phyloP scores from a whole-genome alignment of 768 basidiomycete species.

The Russula griseocarnosa region DNA sequence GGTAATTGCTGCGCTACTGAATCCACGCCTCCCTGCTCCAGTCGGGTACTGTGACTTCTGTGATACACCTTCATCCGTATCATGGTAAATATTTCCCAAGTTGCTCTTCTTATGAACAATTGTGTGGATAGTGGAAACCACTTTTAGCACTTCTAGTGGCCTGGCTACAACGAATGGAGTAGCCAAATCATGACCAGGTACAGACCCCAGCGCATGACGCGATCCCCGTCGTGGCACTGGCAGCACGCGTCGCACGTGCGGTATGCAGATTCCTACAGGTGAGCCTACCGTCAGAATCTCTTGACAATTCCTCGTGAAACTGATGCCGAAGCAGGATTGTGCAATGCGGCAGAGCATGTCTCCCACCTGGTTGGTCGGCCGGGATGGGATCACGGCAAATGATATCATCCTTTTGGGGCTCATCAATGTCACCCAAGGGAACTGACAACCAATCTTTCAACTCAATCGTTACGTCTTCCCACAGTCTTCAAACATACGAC shows the following conservation, averaged over 20 bases:
- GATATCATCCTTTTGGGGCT: slow-evolving; percentile 20
- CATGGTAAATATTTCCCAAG: background rate
- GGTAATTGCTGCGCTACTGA: background rate
- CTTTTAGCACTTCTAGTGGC: slow-evolving; percentile 5
- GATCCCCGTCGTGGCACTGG: slow-evolving; percentile 10
- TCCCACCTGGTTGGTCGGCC: slow-evolving; percentile 10
- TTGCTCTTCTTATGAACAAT: background rate
- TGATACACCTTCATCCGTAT: slow-evolving; percentile 14
- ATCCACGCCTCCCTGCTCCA: background rate
- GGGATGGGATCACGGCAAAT: slow-evolving; percentile 12
- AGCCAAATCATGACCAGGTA: slow-evolving; percentile 18
- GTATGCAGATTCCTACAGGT: slow-evolving; percentile 16
- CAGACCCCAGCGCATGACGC: background rate
- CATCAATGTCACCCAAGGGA: slow-evolving; percentile 17
- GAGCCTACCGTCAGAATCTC: background rate
- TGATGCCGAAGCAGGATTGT: background rate
- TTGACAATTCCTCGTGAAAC: background rate
- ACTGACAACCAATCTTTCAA: slow-evolving; percentile 25
- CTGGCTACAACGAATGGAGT: slow-evolving; percentile 10
- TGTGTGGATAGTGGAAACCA: background rate
- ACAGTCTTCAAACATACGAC: background rate
- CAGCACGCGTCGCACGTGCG: slow-evolving; percentile 9
- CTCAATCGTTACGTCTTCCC: slow-evolving; percentile 1
- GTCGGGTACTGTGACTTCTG: too few species aligned
- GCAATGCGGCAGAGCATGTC: background rate